Evolutionary conservation across 257 asterid genomes (phyloP), one percentile per base, ranked within the genome.

Genomic region (Petrea volubilis): DNA sequence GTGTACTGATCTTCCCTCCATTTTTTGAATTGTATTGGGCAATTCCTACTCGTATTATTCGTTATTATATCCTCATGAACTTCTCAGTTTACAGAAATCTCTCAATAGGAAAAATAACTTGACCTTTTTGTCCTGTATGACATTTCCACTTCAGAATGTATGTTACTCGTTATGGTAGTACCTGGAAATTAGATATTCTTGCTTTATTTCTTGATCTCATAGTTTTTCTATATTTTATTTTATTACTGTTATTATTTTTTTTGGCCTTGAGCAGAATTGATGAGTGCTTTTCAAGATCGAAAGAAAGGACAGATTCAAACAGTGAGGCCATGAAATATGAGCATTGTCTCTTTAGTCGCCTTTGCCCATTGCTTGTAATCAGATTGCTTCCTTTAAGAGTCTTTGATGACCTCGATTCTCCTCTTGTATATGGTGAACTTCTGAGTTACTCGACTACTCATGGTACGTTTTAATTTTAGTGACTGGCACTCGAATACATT

Each of bases 361-460:
- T 93, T 68, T 88, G 96, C 81, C 98, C 97, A n/a, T 85, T 93
- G 81, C 93, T 93, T 60, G 71, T 93, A 27, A 88, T 93, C 82
- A 86, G 88, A 80, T 83, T 93, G 72, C 98, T 93, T 73, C 98
- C 98, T 14, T 72, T 89, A 66, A 86, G 84, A 73, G 92, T 88
- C 74, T 93, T 93, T 72, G 92, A 87, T 64, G 80, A 93, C 79
- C 82, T 90, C 61, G 71, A 64, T 65, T 85, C 96, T 74, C 66
- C 83, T 68, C 72, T 84, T 15, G 77, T 93, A 75, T 90, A 90
- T 78, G 96, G 97, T 55, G 75, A 85, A 71, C 75, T 59, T 61
- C 77, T 60, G 7, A 78, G 51, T 62, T 77, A 74, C 46, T 77
- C 69, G 68, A 73, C 68, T 61, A 64, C 56, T 17, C 64, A 72